Evolutionary conservation across 2,329 filamentous ascomycete genomes (phyloP), one percentile per base, ranked within the genome.

Genomic region (Plenodomus biglobosus): DNA sequence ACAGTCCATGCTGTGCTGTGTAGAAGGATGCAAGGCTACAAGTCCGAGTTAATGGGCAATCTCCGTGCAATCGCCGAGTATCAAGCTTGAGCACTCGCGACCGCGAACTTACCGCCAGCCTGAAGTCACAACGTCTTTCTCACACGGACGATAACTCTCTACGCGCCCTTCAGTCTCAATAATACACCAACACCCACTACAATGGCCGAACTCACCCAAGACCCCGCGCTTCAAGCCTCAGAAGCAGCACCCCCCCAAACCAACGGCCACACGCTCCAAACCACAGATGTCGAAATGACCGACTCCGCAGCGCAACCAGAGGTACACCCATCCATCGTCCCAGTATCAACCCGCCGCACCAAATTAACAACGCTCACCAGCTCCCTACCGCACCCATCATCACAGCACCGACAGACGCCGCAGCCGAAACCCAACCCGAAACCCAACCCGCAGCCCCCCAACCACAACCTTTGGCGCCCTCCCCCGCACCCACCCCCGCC

Each of bases 221-320:
- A 53, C 19, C 49, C 53, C 35, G 13, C 13, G 35, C 35, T 20
- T 5, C 22, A 8, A 46, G 13, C 13, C 3, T 8, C 19, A 16
- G 7, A 43, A 27, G 46, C 48, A 42, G 24, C 42, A 13, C 46
- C 49, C 30, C 42, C 42, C 8, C 48, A 42, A 13, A 39, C 34
- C 15, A 50, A 46, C 40, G 32, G 20, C 20, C 32, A 41, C 4
- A 37, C 48, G 34, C 48, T 50, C 15, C 58, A 61, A 52, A 44
- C 47, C 48, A 18, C 52, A 38, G 67, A 70, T 40, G 52, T 70
- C 44, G 60, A 66, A 45, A 70, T 70, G 66, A 49, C 59, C 38
- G 65, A 69, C 24, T 51, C 60, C 6, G 39, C 48, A 2, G 15
- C 46, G 7, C 19, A 32, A 1, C 42, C 49, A 45, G 53, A 59